phyloP scores from a whole-genome alignment of 129 eudicot species.

The Tagetes patula region DNA sequence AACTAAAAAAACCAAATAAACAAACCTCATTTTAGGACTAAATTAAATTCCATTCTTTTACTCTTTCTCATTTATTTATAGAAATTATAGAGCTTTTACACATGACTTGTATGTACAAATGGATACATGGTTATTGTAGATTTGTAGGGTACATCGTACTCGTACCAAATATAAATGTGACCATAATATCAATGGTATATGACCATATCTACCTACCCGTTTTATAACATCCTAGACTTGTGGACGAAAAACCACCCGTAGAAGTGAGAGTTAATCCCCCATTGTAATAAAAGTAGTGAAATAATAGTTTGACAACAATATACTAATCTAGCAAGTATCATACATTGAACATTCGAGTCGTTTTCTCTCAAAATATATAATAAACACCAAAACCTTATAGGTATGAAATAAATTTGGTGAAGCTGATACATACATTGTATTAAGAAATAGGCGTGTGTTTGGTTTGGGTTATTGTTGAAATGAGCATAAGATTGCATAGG shows the following conservation, averaged over 20 bases:
- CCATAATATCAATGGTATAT: neutral
- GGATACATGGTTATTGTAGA: neutral
- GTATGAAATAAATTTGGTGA: constrained; percentile 12
- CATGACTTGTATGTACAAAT: too few species aligned
- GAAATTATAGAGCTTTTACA: too few species aligned
- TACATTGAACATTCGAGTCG: neutral
- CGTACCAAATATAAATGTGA: neutral
- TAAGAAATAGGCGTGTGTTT: neutral
- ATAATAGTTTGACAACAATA: neutral
- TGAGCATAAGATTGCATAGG: constrained; percentile 39
- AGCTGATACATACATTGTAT: constrained; percentile 3
- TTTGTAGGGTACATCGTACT: neutral
- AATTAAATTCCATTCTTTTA: too few species aligned
- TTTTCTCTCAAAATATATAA: constrained; percentile 7
- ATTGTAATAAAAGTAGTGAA: too few species aligned
- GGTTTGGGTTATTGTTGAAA: constrained; percentile 24
- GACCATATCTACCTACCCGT: neutral
- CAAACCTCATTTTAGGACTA: too few species aligned
- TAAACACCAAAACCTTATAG: constrained; percentile 16
- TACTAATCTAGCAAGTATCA: constrained; percentile 4
- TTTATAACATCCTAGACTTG: neutral
- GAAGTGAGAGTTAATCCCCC: neutral
- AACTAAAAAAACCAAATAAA: too few species aligned
- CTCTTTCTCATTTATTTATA: too few species aligned
- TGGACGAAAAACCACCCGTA: neutral